phyloP scores from a whole-genome alignment of 2,329 filamentous ascomycete genomes.

The Apiospora aurea region DNA sequence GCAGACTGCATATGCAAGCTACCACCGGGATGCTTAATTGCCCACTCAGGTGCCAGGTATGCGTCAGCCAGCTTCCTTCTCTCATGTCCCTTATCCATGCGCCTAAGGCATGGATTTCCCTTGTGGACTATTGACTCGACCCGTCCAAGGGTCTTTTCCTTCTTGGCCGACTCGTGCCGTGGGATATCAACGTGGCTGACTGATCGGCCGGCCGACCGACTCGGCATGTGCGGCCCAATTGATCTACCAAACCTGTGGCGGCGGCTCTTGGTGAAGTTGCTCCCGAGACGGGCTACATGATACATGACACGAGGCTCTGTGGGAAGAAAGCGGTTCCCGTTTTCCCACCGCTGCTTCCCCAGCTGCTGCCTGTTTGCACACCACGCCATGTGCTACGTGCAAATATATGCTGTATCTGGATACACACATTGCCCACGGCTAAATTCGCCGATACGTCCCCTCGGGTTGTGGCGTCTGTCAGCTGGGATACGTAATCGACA shows the following conservation, averaged over 20 bases:
- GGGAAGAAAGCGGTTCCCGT: neutral
- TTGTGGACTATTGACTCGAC: neutral
- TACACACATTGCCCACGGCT: neutral
- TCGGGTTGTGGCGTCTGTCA: slow-evolving; percentile 13
- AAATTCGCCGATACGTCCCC: slow-evolving; percentile 10
- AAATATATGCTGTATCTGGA: neutral
- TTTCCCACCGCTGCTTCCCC: slow-evolving; percentile 6
- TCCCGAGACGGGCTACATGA: neutral
- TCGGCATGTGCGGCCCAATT: too few relatives aligned
- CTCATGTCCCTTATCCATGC: neutral
- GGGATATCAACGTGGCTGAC: neutral
- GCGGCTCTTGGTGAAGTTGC: neutral
- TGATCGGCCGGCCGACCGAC: too few relatives aligned
- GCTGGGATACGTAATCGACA: slow-evolving; percentile 1
- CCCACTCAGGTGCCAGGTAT: neutral
- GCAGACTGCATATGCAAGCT: slow-evolving; percentile 6
- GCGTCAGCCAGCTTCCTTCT: neutral
- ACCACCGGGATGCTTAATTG: neutral
- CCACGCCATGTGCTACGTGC: slow-evolving; percentile 11
- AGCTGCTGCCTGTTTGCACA: neutral
- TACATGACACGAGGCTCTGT: neutral
- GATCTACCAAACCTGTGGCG: neutral
- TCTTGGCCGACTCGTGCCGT: neutral
- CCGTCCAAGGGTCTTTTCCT: neutral
- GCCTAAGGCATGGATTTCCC: neutral